Evolutionary conservation across 345 rosid genomes (phyloP).

Genomic region (Brassica incana): DNA sequence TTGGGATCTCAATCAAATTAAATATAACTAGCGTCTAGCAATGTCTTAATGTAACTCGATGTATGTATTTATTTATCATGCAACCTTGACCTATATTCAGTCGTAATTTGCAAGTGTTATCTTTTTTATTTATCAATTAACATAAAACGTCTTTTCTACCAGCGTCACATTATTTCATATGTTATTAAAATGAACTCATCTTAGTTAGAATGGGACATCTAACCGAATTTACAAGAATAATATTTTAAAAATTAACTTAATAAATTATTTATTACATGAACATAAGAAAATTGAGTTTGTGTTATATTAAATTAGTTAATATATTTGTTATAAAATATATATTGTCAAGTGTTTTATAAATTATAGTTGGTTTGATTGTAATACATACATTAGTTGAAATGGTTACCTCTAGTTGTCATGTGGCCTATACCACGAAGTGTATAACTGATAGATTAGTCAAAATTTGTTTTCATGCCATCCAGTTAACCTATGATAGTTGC

Average conservation of each 20-base stretch:
- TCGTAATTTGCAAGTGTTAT: not conserved
- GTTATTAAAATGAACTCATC: not conserved
- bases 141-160: not conserved
- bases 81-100: not conserved
- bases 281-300: not conserved
- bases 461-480: not conserved
- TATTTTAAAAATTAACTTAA: not conserved
- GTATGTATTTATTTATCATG: not conserved
- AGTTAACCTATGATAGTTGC: not conserved
- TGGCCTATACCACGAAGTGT: not conserved
- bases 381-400: not conserved
- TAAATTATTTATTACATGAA: not conserved
- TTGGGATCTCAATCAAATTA: not conserved
- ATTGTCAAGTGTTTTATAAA: not conserved
- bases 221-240: not conserved
- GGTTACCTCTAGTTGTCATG: not conserved
- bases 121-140: not conserved
- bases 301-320: not conserved
- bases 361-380: not conserved
- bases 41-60: not conserved
- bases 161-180: not conserved
- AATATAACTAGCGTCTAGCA: not conserved
- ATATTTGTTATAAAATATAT: not conserved
- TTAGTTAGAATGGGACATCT: conserved; percentile 1
- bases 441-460: not conserved